phyloP scores from a whole-genome alignment of 1,284 basidiomycete genomes.

The Boletellus deceptivus region DNA sequence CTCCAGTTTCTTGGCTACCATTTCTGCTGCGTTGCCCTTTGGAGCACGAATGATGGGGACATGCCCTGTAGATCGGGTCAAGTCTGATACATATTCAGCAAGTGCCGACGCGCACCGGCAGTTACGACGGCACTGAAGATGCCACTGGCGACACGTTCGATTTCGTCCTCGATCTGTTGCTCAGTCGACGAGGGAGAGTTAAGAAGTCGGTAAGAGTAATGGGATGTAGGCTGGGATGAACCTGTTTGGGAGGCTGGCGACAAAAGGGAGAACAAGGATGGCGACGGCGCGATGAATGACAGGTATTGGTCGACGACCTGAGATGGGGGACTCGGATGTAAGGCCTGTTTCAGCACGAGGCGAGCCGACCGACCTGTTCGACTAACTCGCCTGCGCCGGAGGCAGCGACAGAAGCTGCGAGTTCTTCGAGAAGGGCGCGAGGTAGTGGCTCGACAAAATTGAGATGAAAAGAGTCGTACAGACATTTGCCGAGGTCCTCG shows the following conservation, averaged over 20 bases:
- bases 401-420: constrained; percentile 85
- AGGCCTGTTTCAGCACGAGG: background rate
- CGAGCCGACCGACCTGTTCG: constrained; percentile 58
- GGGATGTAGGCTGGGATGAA: constrained; percentile 35
- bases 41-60: constrained; percentile 96
- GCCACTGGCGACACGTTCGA: constrained; percentile 89
- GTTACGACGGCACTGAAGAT: constrained; percentile 95
- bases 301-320: constrained; percentile 95
- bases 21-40: constrained; percentile 95
- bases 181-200: constrained; percentile 93
- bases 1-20: constrained; percentile 96
- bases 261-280: constrained; percentile 91
- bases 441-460: constrained; percentile 94
- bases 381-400: constrained; percentile 85
- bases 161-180: constrained; percentile 89
- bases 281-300: constrained; percentile 93
- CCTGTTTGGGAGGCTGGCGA: constrained; percentile 41
- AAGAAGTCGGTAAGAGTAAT: constrained; percentile 76
- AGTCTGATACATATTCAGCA: background rate
- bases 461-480: constrained; percentile 93
- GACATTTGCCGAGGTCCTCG: constrained; percentile 79
- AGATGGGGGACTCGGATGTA: constrained; percentile 1
- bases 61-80: constrained; percentile 55
- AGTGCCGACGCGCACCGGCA: constrained; percentile 58
- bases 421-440: constrained; percentile 87